These are phyloP conservation scores for Podospora anserina DNA, from an alignment of 495 filamentous ascomycete species.

Conservation along the genomic window DNA sequence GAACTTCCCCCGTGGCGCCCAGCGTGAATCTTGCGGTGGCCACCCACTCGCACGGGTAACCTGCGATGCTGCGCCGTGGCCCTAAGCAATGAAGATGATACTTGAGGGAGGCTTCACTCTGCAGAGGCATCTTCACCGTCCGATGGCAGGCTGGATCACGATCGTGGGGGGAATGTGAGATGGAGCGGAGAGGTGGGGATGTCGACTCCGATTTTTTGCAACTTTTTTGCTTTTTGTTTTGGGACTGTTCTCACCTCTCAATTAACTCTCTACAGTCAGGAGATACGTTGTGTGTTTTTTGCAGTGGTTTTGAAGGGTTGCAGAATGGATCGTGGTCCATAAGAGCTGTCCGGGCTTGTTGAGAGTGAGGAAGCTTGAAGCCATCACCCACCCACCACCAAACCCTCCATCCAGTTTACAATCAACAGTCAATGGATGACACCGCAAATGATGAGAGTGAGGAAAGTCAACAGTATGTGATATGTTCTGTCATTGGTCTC, in stretches of 20 bases:
- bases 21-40: conserved; percentile 53
- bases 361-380: neutral
- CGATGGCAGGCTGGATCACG: conserved; percentile 53
- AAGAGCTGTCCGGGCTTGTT: neutral
- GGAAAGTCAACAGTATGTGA: neutral
- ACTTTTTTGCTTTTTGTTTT: conserved; percentile 30
- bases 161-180: conserved; percentile 50
- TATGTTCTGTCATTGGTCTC: neutral
- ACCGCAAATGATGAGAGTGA: too few species aligned
- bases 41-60: conserved; percentile 50
- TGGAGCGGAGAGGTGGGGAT: conserved; percentile 45
- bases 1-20: conserved; percentile 49
- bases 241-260: conserved; percentile 8
- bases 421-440: too few species aligned
- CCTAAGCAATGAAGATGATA: conserved; percentile 50
- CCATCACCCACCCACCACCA: neutral
- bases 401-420: too few species aligned
- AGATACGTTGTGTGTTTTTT: neutral
- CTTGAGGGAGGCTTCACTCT: conserved; percentile 53
- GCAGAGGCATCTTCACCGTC: conserved; percentile 53
- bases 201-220: conserved; percentile 43
- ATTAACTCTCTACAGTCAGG: neutral
- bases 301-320: neutral
- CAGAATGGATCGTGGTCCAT: neutral
- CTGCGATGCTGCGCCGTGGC: conserved; percentile 43